These are phyloP conservation scores for Saksenaea vasiformis DNA, from an alignment of 371 early-diverging fungal genomes.

Conservation along the genomic window DNA sequence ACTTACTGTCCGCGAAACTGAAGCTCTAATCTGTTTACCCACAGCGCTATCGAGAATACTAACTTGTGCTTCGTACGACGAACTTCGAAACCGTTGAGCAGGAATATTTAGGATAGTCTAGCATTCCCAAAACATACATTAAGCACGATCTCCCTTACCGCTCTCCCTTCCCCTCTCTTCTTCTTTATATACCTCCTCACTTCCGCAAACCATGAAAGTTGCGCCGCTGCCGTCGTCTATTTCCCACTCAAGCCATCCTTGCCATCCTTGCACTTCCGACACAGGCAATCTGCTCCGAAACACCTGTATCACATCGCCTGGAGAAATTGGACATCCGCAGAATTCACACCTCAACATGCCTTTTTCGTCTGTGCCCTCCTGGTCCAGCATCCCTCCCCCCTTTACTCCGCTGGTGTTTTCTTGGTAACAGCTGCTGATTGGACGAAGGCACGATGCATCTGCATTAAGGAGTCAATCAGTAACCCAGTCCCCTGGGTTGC, in stretches of 20 bases:
- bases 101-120: slow-evolving; percentile 31
- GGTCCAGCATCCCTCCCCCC: not conserved
- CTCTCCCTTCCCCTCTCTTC: not conserved
- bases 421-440: slow-evolving; percentile 6
- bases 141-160: not conserved
- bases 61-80: slow-evolving; percentile 37
- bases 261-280: not conserved
- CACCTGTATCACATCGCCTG: slow-evolving; percentile 21
- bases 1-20: slow-evolving; percentile 35
- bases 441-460: slow-evolving; percentile 23
- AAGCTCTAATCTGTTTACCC: slow-evolving; percentile 34
- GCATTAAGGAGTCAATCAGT: not conserved
- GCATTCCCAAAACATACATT: not conserved
- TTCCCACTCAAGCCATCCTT: slow-evolving; percentile 40
- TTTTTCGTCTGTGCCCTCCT: slow-evolving; percentile 12
- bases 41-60: slow-evolving; percentile 35
- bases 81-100: slow-evolving; percentile 30
- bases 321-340: slow-evolving; percentile 27
- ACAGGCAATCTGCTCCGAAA: slow-evolving; percentile 22
- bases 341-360: slow-evolving; percentile 26
- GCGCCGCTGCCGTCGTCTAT: slow-evolving; percentile 39
- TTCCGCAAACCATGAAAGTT: slow-evolving; percentile 27
- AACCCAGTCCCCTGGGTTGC: slow-evolving; percentile 2
- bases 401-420: not conserved
- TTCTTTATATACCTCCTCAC: slow-evolving; percentile 41